Evolutionary conservation across 192 early-diverging fungal genomes (phyloP).

Genomic region (Geranomyces variabilis): DNA sequence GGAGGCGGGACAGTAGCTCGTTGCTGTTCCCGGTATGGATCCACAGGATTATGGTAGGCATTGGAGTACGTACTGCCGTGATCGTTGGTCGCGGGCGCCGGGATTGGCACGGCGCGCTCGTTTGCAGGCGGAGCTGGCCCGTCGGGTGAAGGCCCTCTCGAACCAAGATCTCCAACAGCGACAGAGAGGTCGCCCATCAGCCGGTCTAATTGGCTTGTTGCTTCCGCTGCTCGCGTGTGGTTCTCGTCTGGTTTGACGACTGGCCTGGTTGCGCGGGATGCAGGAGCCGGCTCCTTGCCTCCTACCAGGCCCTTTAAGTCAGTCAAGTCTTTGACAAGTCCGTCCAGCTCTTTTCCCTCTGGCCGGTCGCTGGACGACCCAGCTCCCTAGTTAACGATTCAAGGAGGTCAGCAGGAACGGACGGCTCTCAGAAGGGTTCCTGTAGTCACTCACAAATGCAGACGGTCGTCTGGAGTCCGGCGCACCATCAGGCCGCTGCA

Average conservation of each 20-base stretch:
- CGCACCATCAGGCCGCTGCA: not conserved
- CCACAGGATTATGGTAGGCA: too few species aligned
- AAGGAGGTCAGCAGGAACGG: not conserved
- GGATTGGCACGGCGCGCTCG: too few species aligned
- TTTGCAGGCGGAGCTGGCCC: too few species aligned
- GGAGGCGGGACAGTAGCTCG: too few species aligned
- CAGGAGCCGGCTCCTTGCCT: not conserved
- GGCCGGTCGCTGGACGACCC: not conserved
- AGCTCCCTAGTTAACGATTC: not conserved
- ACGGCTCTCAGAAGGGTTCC: not conserved
- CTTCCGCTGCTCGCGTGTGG: conserved; percentile 2
- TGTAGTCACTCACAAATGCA: not conserved
- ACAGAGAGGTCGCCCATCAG: conserved; percentile 25
- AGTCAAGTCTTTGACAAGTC: conserved; percentile 25
- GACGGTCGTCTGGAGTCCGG: not conserved
- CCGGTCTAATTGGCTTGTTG: conserved; percentile 19
- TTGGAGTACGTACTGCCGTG: too few species aligned
- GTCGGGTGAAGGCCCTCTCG: too few species aligned
- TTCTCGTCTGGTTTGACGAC: not conserved
- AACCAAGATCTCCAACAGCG: not conserved
- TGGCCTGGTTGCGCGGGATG: not conserved
- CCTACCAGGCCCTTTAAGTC: conserved; percentile 29
- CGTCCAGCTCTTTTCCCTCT: conserved; percentile 17
- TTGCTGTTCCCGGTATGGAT: too few species aligned
- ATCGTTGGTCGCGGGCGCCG: too few species aligned